Evolutionary conservation across 2,329 filamentous ascomycete species (phyloP).

Genomic region (Juglanconis juglandina): DNA sequence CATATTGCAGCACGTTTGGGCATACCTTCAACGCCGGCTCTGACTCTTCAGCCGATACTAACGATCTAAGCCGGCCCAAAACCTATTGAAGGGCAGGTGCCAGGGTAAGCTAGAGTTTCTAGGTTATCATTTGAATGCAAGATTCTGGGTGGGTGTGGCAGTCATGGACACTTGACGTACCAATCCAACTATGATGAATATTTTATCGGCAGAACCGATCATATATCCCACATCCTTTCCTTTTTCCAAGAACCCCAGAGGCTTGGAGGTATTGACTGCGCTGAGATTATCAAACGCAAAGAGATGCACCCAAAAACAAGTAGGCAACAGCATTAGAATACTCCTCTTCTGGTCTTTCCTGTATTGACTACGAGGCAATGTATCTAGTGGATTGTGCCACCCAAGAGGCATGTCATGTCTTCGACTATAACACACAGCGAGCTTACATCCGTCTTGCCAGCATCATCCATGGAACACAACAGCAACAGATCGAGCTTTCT

Average conservation of each 20-base stretch:
- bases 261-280: constrained; percentile 57
- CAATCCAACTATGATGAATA: background rate
- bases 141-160: no score
- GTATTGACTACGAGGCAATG: no score
- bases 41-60: background rate
- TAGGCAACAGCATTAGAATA: constrained; percentile 18
- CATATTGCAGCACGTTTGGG: background rate
- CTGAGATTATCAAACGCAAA: constrained; percentile 28
- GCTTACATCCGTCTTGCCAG: no score
- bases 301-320: constrained; percentile 11
- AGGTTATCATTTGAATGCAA: no score
- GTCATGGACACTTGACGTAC: background rate
- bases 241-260: constrained; percentile 59
- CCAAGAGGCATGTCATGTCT: no score
- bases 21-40: background rate
- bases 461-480: no score
- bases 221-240: constrained; percentile 61
- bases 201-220: constrained; percentile 28
- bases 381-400: no score
- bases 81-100: background rate
- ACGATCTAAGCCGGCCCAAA: background rate
- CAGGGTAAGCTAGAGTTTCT: background rate
- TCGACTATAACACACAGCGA: no score
- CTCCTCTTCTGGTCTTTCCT: no score
- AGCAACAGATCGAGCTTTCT: no score